Conservation (phyloP, 345 rosid species). For the Arabidopsis suecica region DNA sequence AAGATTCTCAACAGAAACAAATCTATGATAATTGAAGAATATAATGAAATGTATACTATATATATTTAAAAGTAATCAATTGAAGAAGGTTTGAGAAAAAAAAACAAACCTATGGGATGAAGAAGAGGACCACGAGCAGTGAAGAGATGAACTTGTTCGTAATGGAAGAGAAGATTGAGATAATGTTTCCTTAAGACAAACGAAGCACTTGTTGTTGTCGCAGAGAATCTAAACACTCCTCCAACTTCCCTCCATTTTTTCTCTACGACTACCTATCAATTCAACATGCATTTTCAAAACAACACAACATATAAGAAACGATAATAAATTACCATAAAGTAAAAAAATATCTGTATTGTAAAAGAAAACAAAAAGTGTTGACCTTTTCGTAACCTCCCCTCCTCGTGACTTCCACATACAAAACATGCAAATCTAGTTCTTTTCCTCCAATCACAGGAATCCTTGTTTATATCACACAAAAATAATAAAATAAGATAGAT, state of each 20-base stretch:
- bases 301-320: not conserved
- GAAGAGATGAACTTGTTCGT: slow-evolving; percentile 89
- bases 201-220: slow-evolving; percentile 97
- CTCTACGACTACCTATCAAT: slow-evolving; percentile 79
- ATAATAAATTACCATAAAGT: not conserved
- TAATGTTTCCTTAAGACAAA: slow-evolving; percentile 92
- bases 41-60: not conserved
- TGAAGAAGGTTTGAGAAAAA: no score
- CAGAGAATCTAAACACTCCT: slow-evolving; percentile 76
- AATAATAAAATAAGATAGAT: not conserved
- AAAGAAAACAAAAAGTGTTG: slow-evolving; percentile 17
- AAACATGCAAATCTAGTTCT: slow-evolving; percentile 90
- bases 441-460: slow-evolving; percentile 98
- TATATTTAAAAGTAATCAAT: no score
- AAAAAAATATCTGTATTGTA: slow-evolving; percentile 6
- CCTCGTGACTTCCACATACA: slow-evolving; percentile 80
- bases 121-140: slow-evolving; percentile 64
- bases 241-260: slow-evolving; percentile 99
- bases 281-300: slow-evolving; percentile 32
- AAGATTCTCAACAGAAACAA: not conserved
- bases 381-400: slow-evolving; percentile 97
- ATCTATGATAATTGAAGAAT: not conserved
- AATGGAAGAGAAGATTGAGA: slow-evolving; percentile 77
- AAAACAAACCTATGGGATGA: slow-evolving; percentile 56
- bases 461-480: slow-evolving; percentile 49